Percentiles rank a stretch among this genome's conserved stretches.
Evolutionary conservation across 257 asterid genomes (phyloP).

Genomic region (Nicotiana noctiflora): DNA sequence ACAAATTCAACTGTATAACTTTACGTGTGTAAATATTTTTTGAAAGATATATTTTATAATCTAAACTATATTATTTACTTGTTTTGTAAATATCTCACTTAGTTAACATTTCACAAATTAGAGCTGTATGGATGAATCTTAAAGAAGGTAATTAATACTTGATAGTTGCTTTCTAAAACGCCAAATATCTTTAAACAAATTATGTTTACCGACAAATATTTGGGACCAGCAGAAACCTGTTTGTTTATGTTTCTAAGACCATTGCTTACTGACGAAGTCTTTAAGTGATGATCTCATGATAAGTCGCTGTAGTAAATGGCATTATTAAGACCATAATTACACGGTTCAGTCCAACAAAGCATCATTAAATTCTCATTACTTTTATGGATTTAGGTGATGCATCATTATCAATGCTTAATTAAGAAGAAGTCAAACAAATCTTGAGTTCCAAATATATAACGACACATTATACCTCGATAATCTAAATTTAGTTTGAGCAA

Average conservation of each 20-base stretch:
- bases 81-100: too few species aligned
- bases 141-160: too few species aligned
- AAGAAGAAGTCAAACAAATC: slow-evolving; percentile 31
- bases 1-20: too few species aligned
- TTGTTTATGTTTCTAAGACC: not conserved
- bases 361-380: slow-evolving; percentile 30
- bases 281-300: not conserved
- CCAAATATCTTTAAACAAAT: too few species aligned
- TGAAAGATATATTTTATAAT: too few species aligned
- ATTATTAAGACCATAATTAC: not conserved
- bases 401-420: slow-evolving; percentile 34
- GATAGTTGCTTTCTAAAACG: too few species aligned
- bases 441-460: slow-evolving; percentile 33
- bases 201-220: too few species aligned
- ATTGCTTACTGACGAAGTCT: not conserved
- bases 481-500: slow-evolving; percentile 7
- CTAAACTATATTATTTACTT: too few species aligned
- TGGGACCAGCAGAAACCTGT: not conserved
- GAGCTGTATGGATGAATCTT: too few species aligned
- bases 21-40: too few species aligned
- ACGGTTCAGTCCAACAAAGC: slow-evolving; percentile 21
- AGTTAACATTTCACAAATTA: too few species aligned
- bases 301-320: not conserved
- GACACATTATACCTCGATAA: slow-evolving; percentile 11
- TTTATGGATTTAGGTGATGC: slow-evolving; percentile 29